These are phyloP conservation scores for Funneliformis mosseae DNA, from an alignment of 192 early-diverging fungal genomes.

Conservation along the genomic window DNA sequence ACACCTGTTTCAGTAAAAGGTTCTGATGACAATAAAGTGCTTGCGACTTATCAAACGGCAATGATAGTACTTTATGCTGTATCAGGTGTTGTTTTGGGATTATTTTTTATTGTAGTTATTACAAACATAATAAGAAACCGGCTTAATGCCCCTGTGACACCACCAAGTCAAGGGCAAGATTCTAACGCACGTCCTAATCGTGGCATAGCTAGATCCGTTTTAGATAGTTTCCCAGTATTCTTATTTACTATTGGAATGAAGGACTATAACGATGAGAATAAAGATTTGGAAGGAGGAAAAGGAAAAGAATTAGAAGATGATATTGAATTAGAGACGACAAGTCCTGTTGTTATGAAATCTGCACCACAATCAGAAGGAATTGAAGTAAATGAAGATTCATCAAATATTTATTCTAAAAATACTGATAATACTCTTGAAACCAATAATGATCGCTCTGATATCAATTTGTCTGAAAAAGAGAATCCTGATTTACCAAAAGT, in stretches of 20 bases:
- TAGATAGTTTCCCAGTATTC: conserved; percentile 31
- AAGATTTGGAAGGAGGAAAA: conserved; percentile 11
- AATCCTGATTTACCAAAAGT: not conserved
- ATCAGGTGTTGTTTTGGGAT: conserved; percentile 22
- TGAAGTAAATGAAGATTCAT: not conserved
- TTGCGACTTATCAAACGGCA: conserved; percentile 22
- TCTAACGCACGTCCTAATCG: not conserved
- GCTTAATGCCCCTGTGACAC: not conserved
- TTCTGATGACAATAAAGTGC: not conserved
- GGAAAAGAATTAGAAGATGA: too few relatives aligned
- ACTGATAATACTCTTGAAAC: not conserved
- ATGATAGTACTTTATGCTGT: conserved; percentile 29
- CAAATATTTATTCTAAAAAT: not conserved
- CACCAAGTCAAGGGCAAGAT: not conserved
- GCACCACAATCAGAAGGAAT: not conserved
- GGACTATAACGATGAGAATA: not conserved
- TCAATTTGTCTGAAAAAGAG: not conserved
- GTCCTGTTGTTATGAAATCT: not conserved
- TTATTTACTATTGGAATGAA: conserved; percentile 11
- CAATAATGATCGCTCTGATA: not conserved
- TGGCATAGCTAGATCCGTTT: conserved; percentile 20
- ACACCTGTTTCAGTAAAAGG: not conserved
- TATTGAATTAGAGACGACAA: not conserved
- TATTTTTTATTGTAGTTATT: conserved; percentile 25
- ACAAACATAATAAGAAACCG: conserved; percentile 22